Base-by-base conservation (phyloP, 2,329 filamentous ascomycete species). In the Ophiostoma montium region DNA sequence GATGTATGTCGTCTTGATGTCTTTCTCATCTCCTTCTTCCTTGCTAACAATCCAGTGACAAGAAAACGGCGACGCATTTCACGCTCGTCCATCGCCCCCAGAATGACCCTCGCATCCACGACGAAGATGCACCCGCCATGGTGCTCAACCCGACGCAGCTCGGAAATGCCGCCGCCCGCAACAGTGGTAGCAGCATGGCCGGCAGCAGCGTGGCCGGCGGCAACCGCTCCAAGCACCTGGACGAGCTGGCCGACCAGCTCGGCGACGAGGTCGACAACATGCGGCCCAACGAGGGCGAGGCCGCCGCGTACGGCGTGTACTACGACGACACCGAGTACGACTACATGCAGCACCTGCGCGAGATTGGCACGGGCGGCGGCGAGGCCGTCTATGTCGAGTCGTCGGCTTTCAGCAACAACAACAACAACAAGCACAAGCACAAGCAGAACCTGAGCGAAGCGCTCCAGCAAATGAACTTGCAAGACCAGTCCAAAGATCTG, bases 321-420 rank as follows among this genome's bases (percentile, higher is more conserved):
- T 98, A 76, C 65, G 94, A 98, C 66, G 92, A 98, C 67, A 84
- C 86, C 55, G 78, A 86, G 61, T 98, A 98, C 67, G 92, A 98
- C 66, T 98, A 98, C 69, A 98, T 98, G 92, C 92, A 98, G 66
- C 92, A 98, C 66, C 71, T 98, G 74, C 84, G 88, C 49, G 92
- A 96, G 58, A 69, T 98, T n/a, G 82, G 82, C 50, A 65, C 70
- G 39, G 86, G 76, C 6, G 78, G 78, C 21, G 85, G 85, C 30
- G 82, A 88, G 49, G 78, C 83, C 30, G 80, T 89, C 44, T 96
- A 94, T 61, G 75, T 98, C 35, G 88, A 95, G 57, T 74, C 77
- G 23, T n/a, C 76, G 47, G 65, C 70, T 12, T 62, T 67, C 49
- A 76, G 75, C 56, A 85, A 86, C 64, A 71, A 68, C 21, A 76